Evolutionary conservation across 1,284 basidiomycete species (phyloP).

Genomic region (Prillingera fragicola): DNA sequence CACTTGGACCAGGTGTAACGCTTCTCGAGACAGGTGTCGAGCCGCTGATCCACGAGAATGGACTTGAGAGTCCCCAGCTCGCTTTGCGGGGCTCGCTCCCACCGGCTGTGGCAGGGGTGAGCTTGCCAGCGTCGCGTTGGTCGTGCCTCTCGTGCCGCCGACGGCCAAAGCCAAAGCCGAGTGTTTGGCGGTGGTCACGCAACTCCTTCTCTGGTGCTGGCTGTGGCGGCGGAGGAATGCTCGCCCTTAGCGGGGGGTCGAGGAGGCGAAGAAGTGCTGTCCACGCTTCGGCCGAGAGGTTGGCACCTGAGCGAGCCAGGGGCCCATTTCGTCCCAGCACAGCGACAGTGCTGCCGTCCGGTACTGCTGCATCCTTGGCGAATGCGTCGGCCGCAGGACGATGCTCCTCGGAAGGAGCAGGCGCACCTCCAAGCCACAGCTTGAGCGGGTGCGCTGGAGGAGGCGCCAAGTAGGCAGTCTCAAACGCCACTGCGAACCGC

Average conservation of each 20-base stretch:
- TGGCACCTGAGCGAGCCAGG: neutral
- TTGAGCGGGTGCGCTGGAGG: constrained; percentile 9
- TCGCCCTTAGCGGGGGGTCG: constrained; percentile 11
- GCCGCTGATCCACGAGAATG: constrained; percentile 12
- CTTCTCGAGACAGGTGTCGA: too few species aligned
- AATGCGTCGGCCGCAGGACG: too few species aligned
- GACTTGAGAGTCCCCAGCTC: constrained; percentile 19
- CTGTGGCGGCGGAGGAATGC: constrained; percentile 12
- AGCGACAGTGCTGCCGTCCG: neutral
- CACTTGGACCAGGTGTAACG: too few species aligned
- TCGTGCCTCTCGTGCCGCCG: constrained; percentile 2
- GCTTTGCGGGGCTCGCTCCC: constrained; percentile 16
- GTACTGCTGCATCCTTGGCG: too few species aligned
- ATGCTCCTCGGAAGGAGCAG: too few species aligned
- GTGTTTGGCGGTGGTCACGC: constrained; percentile 13
- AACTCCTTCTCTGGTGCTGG: neutral
- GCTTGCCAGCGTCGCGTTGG: neutral
- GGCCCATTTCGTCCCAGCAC: neutral
- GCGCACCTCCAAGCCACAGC: constrained; percentile 26
- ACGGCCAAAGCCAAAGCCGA: constrained; percentile 24
- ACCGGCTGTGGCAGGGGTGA: neutral
- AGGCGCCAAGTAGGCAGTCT: constrained; percentile 22
- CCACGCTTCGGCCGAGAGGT: neutral
- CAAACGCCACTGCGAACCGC: constrained; percentile 35
- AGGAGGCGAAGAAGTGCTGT: constrained; percentile 24